These are phyloP conservation scores for Coelastrella sp. DNA, from an alignment of 139 green algal genomes.

Conservation along the genomic window DNA sequence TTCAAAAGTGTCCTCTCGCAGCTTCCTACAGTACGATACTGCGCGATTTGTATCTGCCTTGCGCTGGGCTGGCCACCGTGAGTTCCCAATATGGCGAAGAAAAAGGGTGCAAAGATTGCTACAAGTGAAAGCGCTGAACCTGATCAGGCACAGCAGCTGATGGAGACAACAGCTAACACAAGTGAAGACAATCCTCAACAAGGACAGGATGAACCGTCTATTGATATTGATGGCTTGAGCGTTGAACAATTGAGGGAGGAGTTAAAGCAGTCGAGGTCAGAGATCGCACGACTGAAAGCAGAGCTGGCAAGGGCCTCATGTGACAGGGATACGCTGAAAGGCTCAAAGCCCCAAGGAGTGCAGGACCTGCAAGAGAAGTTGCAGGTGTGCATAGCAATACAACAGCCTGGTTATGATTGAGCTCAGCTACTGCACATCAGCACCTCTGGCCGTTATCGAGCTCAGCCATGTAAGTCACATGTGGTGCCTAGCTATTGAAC, in stretches of 20 bases:
- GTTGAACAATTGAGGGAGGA: conserved; percentile 2
- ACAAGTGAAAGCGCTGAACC: not conserved
- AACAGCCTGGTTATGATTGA: not conserved
- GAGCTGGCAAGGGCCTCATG: conserved; percentile 1
- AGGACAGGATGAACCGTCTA: conserved; percentile 4
- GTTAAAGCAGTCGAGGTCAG: not conserved
- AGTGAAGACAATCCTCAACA: not conserved
- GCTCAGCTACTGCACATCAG: not conserved
- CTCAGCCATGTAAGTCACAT: too few relatives aligned
- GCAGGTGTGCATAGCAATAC: not conserved
- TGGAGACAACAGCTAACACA: not conserved
- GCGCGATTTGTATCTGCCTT: not conserved
- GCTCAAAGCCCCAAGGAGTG: conserved; percentile 29
- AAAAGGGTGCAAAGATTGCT: conserved; percentile 19
- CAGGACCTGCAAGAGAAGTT: conserved; percentile 37
- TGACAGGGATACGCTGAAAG: conserved; percentile 18
- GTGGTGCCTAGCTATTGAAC: too few relatives aligned
- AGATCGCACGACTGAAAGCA: conserved; percentile 23
- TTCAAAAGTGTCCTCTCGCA: too few relatives aligned
- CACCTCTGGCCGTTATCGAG: not conserved
- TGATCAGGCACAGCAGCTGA: not conserved
- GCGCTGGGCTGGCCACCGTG: not conserved
- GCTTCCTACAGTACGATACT: too few relatives aligned
- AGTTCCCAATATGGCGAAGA: conserved; percentile 26
- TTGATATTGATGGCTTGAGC: conserved; percentile 7